Conservation (phyloP, 163 green algal species). For the Chlamydomonas reinhardtii region DNA sequence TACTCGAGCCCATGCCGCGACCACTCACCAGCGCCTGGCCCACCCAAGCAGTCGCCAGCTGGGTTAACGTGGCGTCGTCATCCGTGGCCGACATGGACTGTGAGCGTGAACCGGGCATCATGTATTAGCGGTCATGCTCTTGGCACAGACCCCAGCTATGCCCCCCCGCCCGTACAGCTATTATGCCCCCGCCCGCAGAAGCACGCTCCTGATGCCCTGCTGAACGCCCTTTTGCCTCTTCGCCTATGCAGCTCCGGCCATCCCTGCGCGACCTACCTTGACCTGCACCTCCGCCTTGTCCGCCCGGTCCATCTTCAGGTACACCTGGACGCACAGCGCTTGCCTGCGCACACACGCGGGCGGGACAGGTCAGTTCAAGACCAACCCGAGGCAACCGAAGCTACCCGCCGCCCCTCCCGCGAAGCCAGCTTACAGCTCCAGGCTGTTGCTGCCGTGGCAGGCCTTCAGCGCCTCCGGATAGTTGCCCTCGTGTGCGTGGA, state of each 20-base stretch:
- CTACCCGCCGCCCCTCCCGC: no score
- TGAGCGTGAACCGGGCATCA: not conserved
- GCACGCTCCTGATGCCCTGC: no score
- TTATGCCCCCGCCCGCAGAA: no score
- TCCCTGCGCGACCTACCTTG: slow-evolving; percentile 63
- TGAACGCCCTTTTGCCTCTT: not conserved
- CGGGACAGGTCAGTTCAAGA: no score
- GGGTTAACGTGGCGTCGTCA: slow-evolving; percentile 96
- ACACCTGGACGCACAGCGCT: slow-evolving; percentile 83
- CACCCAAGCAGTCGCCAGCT: slow-evolving; percentile 96
- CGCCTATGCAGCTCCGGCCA: not conserved
- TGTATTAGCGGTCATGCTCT: no score
- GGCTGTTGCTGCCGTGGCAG: slow-evolving; percentile 75
- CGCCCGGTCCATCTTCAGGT: slow-evolving; percentile 92
- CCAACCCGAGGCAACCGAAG: no score
- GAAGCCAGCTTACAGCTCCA: slow-evolving; percentile 85
- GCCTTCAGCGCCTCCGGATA: slow-evolving; percentile 92
- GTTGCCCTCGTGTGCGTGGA: slow-evolving; percentile 89
- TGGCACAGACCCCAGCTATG: no score
- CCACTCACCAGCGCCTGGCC: slow-evolving; percentile 80
- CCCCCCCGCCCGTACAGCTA: no score
- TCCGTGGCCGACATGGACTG: slow-evolving; percentile 91
- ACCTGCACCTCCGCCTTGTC: slow-evolving; percentile 94
- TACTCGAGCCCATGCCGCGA: no score
- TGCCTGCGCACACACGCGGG: slow-evolving; percentile 35